Conservation (phyloP, 2,329 filamentous ascomycete genomes). For the Fusarium avenaceum region DNA sequence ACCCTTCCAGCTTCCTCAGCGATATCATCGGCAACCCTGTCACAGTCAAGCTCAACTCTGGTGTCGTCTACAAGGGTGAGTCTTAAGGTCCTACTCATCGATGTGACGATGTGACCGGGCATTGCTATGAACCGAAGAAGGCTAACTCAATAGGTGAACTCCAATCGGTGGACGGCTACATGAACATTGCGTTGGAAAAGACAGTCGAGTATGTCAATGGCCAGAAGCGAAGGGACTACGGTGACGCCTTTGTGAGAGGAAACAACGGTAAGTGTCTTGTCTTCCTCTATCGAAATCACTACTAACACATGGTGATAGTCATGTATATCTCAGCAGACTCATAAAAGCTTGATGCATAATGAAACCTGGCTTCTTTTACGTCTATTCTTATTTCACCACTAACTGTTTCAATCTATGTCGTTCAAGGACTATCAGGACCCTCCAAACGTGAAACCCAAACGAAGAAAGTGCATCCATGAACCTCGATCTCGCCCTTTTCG, state of each 20-base stretch:
- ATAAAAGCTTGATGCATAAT: conserved; percentile 48
- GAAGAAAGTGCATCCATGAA: conserved; percentile 75
- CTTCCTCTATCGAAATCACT: neutral
- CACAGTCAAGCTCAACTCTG: conserved; percentile 98
- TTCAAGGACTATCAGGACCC: conserved; percentile 4
- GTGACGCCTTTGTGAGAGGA: conserved; percentile 94
- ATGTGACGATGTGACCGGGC: conserved; percentile 1
- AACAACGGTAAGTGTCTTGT: conserved; percentile 83
- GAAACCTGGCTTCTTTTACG: conserved; percentile 34
- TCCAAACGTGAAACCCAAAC: conserved; percentile 69
- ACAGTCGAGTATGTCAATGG: conserved; percentile 93
- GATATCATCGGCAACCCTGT: conserved; percentile 96
- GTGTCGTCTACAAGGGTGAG: conserved; percentile 95
- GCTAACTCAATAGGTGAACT: conserved; percentile 77
- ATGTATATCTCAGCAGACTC: conserved; percentile 79
- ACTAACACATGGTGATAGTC: conserved; percentile 58
- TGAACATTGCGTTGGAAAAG: conserved; percentile 99
- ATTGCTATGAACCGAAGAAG: neutral
- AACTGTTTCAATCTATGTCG: neutral
- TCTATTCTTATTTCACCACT: conserved; percentile 7
- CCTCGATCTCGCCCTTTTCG: conserved; percentile 70
- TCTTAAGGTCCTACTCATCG: conserved; percentile 11
- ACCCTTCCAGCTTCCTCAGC: conserved; percentile 92
- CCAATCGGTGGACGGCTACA: conserved; percentile 98
- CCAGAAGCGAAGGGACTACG: conserved; percentile 83